A percentile compares a stretch with the other conserved stretches of the same genome.
These are phyloP conservation scores for Xylaria sp. DNA, from an alignment of 2,329 filamentous ascomycete genomes.

Conservation along the genomic window DNA sequence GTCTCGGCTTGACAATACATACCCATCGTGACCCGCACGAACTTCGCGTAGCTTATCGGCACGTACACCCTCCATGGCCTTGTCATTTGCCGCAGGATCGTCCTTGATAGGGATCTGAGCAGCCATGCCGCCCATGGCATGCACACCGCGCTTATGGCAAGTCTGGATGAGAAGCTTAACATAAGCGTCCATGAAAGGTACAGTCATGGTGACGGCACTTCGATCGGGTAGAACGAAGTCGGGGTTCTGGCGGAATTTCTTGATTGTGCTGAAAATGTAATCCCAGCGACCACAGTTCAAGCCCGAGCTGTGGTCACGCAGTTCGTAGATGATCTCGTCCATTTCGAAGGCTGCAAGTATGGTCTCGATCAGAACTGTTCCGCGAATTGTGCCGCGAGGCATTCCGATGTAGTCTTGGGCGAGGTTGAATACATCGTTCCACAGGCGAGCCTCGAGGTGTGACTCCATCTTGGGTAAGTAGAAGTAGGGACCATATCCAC, in stretches of 20 bases:
- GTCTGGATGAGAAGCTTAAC: conserved; percentile 98
- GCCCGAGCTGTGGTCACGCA: conserved; percentile 94
- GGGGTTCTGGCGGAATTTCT: conserved; percentile 96
- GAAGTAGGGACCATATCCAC: conserved; percentile 93
- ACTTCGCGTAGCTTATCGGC: conserved; percentile 97
- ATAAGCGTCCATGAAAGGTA: conserved; percentile 98
- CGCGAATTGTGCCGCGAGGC: conserved; percentile 90
- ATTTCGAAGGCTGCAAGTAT: conserved; percentile 99
- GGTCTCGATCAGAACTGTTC: conserved; percentile 96
- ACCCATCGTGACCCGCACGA: conserved; percentile 91
- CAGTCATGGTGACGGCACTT: conserved; percentile 92
- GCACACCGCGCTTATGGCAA: conserved; percentile 95
- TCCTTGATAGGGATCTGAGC: conserved; percentile 99
- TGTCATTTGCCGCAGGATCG: conserved; percentile 88
- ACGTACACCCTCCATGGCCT: conserved; percentile 91
- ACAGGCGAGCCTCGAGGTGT: conserved; percentile 94
- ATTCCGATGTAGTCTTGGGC: conserved; percentile 93
- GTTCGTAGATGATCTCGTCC: conserved; percentile 99
- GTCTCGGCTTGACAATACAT: conserved; percentile 36
- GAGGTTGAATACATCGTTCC: conserved; percentile 98
- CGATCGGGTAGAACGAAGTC: conserved; percentile 95
- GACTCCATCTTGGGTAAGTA: conserved; percentile 99
- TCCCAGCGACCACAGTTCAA: conserved; percentile 99
- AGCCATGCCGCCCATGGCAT: conserved; percentile 99
- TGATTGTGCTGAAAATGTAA: conserved; percentile 99